phyloP scores from a whole-genome alignment of 352 stramenopile species.

The Pythium phragmitis region DNA sequence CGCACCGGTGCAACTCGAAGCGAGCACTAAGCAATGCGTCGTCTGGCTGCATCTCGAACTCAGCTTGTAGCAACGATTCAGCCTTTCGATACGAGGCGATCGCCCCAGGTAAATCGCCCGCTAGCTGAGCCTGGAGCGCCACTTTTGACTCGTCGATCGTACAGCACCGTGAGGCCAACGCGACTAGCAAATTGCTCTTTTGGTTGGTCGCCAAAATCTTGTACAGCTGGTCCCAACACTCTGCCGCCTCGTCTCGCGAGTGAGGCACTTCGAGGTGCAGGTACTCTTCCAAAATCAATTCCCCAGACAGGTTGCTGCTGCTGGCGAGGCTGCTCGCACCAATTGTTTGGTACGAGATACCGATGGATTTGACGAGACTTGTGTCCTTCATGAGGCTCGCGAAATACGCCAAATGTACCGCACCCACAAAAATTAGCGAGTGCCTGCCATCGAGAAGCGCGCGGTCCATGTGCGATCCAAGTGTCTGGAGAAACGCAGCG shows the following conservation, averaged over 20 bases:
- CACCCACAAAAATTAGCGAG: constrained; percentile 22
- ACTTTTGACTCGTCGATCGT: constrained; percentile 52
- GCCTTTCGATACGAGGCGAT: constrained; percentile 74
- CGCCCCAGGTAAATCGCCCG: constrained; percentile 66
- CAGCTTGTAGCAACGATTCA: constrained; percentile 39
- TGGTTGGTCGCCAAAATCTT: constrained; percentile 66
- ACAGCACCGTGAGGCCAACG: constrained; percentile 51
- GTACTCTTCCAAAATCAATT: constrained; percentile 68
- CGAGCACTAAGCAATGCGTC: constrained; percentile 27
- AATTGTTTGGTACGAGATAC: constrained; percentile 40
- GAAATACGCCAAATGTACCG: constrained; percentile 51
- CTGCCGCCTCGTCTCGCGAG: constrained; percentile 27
- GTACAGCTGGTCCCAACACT: constrained; percentile 71
- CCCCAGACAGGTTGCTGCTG: constrained; percentile 49
- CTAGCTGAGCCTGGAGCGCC: constrained; percentile 62
- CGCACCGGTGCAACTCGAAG: constrained; percentile 54
- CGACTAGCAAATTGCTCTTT: constrained; percentile 64
- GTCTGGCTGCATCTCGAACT: constrained; percentile 42
- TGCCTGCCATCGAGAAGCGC: constrained; percentile 13
- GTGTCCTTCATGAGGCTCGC: constrained; percentile 35
- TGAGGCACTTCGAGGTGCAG: constrained; percentile 31
- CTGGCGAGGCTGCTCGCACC: constrained; percentile 63
- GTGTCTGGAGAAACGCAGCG: background rate
- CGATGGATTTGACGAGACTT: constrained; percentile 31
- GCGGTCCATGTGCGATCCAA: constrained; percentile 19